These are phyloP conservation scores for Podaxis sp. DNA, from an alignment of 768 basidiomycete genomes.

Conservation along the genomic window DNA sequence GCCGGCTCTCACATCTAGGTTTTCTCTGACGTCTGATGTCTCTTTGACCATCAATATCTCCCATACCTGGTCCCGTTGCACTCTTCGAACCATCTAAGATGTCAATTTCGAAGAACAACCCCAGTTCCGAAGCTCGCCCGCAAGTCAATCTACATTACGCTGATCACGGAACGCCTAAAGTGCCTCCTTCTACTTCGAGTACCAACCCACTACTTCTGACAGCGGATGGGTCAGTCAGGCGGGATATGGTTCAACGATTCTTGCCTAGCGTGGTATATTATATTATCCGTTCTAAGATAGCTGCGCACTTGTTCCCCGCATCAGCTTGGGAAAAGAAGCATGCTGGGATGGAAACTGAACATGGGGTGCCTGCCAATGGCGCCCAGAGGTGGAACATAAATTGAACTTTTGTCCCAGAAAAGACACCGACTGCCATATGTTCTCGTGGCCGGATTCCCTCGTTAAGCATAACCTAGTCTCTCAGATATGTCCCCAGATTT, in stretches of 20 bases:
- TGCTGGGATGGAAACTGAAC: conserved; percentile 4
- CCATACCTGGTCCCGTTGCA: background rate
- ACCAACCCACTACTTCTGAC: background rate
- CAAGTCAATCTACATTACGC: background rate
- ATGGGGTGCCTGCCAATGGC: background rate
- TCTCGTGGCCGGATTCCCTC: background rate
- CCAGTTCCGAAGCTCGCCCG: conserved; percentile 10
- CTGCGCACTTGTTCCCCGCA: background rate
- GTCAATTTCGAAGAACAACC: background rate
- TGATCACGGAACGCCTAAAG: conserved; percentile 6
- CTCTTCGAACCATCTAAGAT: conserved; percentile 3
- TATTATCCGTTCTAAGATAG: background rate
- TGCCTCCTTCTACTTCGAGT: background rate
- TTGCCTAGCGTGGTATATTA: background rate
- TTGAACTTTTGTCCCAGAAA: background rate
- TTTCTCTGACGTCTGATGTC: background rate
- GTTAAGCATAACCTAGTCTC: background rate
- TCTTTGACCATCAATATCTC: background rate
- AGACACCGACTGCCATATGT: background rate
- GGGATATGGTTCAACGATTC: background rate
- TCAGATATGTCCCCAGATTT: conserved; percentile 11
- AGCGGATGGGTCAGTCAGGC: background rate
- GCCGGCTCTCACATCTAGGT: conserved; percentile 1
- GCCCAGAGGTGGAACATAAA: background rate
- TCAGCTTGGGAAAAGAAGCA: conserved; percentile 17